Evolutionary conservation across 2,329 filamentous ascomycete genomes (phyloP).

Genomic region (Alternaria conjuncta): DNA sequence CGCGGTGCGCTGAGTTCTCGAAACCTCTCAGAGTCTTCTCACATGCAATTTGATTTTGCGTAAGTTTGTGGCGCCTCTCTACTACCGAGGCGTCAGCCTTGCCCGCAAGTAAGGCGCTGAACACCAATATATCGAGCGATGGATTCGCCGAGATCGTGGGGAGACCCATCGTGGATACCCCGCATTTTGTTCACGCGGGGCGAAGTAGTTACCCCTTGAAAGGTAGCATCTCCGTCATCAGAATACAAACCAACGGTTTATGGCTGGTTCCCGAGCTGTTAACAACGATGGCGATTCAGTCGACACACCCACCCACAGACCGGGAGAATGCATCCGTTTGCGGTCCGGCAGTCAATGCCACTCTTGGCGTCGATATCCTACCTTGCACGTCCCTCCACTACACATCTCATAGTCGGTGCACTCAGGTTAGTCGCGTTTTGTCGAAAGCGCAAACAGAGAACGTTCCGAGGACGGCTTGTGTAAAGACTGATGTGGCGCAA

Average conservation of each 20-base stretch:
- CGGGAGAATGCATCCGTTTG: neutral
- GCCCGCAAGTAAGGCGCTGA: neutral
- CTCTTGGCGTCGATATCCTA: neutral
- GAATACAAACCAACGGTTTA: conserved; percentile 11
- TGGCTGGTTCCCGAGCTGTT: conserved; percentile 10
- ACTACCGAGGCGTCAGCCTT: neutral
- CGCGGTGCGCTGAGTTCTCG: neutral
- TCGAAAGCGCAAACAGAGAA: neutral
- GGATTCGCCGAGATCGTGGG: conserved; percentile 1
- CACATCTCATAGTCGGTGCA: neutral
- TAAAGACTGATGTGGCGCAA: neutral
- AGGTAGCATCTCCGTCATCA: conserved; percentile 15
- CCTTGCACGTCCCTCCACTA: neutral
- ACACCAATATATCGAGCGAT: neutral
- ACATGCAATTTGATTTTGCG: neutral
- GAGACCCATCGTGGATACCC: conserved; percentile 14
- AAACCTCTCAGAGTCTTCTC: neutral
- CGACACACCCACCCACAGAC: conserved; percentile 1
- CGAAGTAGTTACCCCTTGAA: conserved; percentile 9
- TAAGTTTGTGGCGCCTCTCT: neutral
- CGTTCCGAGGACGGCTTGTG: neutral
- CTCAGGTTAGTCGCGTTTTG: neutral
- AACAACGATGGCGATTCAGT: neutral
- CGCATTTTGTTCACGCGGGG: conserved; percentile 17
- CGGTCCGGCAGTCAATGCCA: neutral